Conservation (phyloP, 176 grass and related monocot genomes). For the Triticum dicoccoides region DNA sequence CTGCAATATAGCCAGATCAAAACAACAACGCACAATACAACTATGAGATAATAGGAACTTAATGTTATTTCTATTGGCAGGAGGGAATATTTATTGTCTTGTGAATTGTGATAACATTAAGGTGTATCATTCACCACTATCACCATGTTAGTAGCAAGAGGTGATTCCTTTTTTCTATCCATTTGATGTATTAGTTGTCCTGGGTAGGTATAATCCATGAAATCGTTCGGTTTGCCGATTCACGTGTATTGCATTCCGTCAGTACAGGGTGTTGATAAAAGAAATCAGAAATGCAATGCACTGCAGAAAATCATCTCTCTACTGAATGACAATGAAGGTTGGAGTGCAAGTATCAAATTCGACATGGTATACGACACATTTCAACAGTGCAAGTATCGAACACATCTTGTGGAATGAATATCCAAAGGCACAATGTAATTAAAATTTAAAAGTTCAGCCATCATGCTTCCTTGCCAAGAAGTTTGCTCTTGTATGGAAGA, state of each 20-base stretch:
- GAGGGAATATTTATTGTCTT: neutral
- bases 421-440: neutral
- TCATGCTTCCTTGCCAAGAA: neutral
- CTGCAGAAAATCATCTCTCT: neutral
- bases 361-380: conserved; percentile 1
- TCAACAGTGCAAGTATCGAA: neutral
- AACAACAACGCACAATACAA: conserved; percentile 15
- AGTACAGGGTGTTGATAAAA: neutral
- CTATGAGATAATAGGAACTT: neutral
- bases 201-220: neutral
- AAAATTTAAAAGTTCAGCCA: neutral
- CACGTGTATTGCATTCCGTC: neutral
- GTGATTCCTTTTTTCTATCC: neutral
- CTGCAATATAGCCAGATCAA: neutral
- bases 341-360: neutral
- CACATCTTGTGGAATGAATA: neutral
- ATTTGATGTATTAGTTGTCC: neutral
- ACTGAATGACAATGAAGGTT: neutral
- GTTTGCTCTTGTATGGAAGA: neutral
- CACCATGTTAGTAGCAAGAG: neutral
- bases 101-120: neutral
- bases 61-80: neutral
- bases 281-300: neutral
- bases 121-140: neutral
- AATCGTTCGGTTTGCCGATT: neutral